Evolutionary conservation across 345 rosid species (phyloP), one percentile per base, ranked within the genome.

Genomic region (Rhizophora mangle): DNA sequence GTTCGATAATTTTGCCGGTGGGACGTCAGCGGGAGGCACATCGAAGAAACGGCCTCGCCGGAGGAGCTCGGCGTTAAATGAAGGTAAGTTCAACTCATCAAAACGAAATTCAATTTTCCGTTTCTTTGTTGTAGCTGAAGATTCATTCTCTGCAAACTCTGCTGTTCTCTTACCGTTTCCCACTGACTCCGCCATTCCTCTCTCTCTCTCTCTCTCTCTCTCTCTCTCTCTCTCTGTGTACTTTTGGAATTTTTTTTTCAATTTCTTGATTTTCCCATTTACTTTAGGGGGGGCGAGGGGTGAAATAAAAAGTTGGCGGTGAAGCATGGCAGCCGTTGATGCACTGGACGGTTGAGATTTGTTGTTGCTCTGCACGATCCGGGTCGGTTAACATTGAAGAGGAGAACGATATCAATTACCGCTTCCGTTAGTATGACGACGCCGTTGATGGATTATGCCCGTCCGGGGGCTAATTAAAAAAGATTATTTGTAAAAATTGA

Each of bases 41-140:
- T 78, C 79, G 53, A 26, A 37, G 34, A 54, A 62, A 9, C 82
- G 71, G 72, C 43, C 82, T 51, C 1, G 79, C 71, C 20, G 58
- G 59, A 11, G 72, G 22, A 62, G 21, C 21, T 13, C 72, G 22
- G 26, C 11, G 54, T 49, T 65, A 57, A 26, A 3, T 22, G 82
- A 71, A 27, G 67, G 63, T 43, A 70, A 59, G 27, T 69, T 64
- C 2, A 37, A 51, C 68, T 70, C 74, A 32, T 71, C 67, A 11
- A 52, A 62, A 43, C 56, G 51, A 63, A 6, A 34, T 56, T 32
- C 68, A 27, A 59, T 36, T 62, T 68, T 78, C 55, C 27, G 78
- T 72, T 72, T 83, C 78, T 82, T 84, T 8, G 83, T 71, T 27
- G 78, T n/a, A 68, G 53, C 60, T 0, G 83, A 80, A 69, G 79